Evolutionary conservation across 495 filamentous ascomycete genomes (phyloP).

Genomic region (Neurospora terricola): DNA sequence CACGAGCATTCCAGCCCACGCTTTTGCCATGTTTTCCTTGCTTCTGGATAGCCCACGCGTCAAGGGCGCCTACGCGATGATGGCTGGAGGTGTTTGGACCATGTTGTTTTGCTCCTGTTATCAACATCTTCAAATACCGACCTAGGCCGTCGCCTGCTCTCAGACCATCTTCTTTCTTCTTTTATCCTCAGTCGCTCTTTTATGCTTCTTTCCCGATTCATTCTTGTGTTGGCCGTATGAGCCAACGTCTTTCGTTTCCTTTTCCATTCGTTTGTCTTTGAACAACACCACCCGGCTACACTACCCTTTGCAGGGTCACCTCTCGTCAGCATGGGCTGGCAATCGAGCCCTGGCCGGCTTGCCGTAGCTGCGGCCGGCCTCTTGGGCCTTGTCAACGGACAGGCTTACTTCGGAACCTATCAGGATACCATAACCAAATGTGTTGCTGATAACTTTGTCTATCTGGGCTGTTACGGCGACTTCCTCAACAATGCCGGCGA

Average conservation of each 20-base stretch:
- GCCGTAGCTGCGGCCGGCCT: slow-evolving; percentile 18
- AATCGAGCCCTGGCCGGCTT: slow-evolving; percentile 10
- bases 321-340: slow-evolving; percentile 16
- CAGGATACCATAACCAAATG: slow-evolving; percentile 2
- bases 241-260: background rate
- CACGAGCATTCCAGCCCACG: background rate
- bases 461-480: slow-evolving; percentile 13
- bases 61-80: background rate
- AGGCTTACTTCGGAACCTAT: slow-evolving; percentile 13
- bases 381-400: slow-evolving; percentile 12
- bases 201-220: background rate
- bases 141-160: background rate
- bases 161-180: background rate
- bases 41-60: background rate
- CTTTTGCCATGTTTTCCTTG: background rate
- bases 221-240: background rate
- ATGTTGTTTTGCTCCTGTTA: background rate
- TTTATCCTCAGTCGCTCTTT: background rate
- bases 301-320: background rate
- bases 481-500: background rate
- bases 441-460: slow-evolving; percentile 9
- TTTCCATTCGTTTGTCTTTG: background rate
- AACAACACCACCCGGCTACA: background rate
- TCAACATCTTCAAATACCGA: slow-evolving; percentile 1
- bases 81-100: background rate